Evolutionary conservation across 306 rosid genomes (phyloP).

Genomic region (Spatholobus suberectus): DNA sequence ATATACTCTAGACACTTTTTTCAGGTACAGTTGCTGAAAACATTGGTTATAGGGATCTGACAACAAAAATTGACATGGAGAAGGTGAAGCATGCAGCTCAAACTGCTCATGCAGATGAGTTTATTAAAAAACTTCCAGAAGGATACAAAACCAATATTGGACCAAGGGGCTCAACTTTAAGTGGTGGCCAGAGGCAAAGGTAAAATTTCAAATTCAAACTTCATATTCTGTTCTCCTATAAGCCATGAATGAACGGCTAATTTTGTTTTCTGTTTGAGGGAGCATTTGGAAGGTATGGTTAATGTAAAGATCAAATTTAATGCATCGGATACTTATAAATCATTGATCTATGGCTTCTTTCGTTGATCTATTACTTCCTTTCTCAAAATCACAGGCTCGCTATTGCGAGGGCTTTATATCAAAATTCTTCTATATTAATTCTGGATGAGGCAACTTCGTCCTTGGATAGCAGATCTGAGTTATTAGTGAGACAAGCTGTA

Average conservation of each 20-base stretch:
- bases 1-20: conserved; percentile 68
- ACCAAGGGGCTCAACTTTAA: conserved; percentile 86
- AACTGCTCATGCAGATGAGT: conserved; percentile 88
- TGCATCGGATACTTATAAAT: neutral
- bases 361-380: conserved; percentile 7
- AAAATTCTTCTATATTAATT: conserved; percentile 75
- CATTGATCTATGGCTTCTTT: neutral
- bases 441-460: conserved; percentile 96
- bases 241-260: conserved; percentile 7
- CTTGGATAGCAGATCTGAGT: conserved; percentile 83
- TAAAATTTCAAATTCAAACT: conserved; percentile 37
- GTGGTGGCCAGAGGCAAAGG: conserved; percentile 99
- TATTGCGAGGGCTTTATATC: conserved; percentile 88
- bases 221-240: conserved; percentile 9
- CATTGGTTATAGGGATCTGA: conserved; percentile 83
- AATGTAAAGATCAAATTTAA: neutral
- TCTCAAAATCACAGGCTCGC: conserved; percentile 66
- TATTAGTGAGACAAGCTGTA: conserved; percentile 77
- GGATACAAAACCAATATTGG: conserved; percentile 81
- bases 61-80: conserved; percentile 73
- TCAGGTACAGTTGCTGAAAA: conserved; percentile 92
- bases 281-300: conserved; percentile 18
- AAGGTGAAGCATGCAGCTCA: conserved; percentile 72
- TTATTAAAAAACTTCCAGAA: conserved; percentile 74
- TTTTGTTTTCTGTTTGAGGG: conserved; percentile 8